These are phyloP conservation scores for Xylaria sp. DNA, from an alignment of 495 filamentous ascomycete species.

Conservation along the genomic window DNA sequence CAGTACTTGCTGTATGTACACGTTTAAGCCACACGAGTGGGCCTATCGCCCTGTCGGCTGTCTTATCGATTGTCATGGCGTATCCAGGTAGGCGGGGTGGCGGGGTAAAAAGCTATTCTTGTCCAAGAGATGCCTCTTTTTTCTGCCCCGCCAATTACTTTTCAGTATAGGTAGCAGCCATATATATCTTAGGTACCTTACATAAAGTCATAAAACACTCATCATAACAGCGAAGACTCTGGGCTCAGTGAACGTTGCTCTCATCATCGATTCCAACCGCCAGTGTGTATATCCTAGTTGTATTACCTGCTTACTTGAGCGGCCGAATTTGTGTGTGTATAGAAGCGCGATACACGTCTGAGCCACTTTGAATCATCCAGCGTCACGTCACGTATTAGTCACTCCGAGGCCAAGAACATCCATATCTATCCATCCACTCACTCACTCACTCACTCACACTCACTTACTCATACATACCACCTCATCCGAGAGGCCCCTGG, in stretches of 20 bases:
- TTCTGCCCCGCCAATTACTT: constrained; percentile 21
- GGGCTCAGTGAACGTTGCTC: not conserved
- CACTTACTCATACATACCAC: not conserved
- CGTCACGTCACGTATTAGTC: constrained; percentile 23
- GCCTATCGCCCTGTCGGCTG: not conserved
- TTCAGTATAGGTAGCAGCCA: not conserved
- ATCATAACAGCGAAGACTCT: not conserved
- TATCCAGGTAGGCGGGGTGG: constrained; percentile 12
- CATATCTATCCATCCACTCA: not conserved
- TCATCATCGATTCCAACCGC: not conserved
- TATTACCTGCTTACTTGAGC: not conserved
- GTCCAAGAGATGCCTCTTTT: not conserved
- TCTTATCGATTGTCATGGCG: constrained; percentile 11
- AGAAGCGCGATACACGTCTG: constrained; percentile 11
- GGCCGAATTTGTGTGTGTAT: not conserved
- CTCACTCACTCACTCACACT: not conserved
- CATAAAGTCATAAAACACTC: constrained; percentile 2
- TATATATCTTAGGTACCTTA: constrained; percentile 2
- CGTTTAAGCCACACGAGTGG: not conserved
- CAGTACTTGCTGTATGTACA: too few relatives aligned
- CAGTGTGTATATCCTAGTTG: not conserved
- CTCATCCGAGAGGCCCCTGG: not conserved
- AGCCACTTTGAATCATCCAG: constrained; percentile 25
- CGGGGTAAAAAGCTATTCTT: constrained; percentile 17
- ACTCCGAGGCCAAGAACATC: not conserved